Evolutionary conservation across 371 early-diverging fungal genomes (phyloP), one percentile per base, ranked within the genome.

Genomic region (Rhizomucor pusillus): DNA sequence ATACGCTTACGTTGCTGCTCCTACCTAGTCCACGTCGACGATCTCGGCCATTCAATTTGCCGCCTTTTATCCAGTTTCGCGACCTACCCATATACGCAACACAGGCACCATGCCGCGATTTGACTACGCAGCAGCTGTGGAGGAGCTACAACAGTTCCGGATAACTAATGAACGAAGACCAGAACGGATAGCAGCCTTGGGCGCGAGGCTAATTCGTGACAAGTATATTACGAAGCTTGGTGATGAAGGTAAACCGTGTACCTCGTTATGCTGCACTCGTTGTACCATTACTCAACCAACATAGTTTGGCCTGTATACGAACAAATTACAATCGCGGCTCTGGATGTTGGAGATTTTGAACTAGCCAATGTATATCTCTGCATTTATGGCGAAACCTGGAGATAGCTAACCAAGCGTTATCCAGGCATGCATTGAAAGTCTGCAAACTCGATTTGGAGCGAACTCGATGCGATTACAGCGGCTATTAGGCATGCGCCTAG

Each of bases 261-360:
- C 13, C 34, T 49, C 9, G 3, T 24, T 6, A 19, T 35, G 16
- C 16, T 25, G 49, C 25, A 25, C 44, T 6, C 2, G 22, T 46
- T 13, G 3, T 25, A 12, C n/a, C 24, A 22, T 33, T 29, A 20
- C 33, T 24, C n/a, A 12, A 4, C 19, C 35, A 44, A 13, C 24
- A 29, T 66, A 90, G 90, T 77, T 3, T 91, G 90, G 89, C 75
- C 89, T 1, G 69, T 90, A 25, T 83, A 83, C 60, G 95, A 94
- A 68, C 94, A 95, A 70, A 69, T 90, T 4, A 76, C 87, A 49
- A 66, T 88, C 25, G 90, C 94, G 2, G 85, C 89, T 1, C 68
- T 93, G 29, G 94, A 95, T 68, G 67, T 85, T 22, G 86, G 88
- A 22, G 81, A 90, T 54, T 61, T 83, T 5, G 54, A 54, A 23